A percentile compares a stretch with the other conserved stretches of the same genome.
phyloP scores from a whole-genome alignment of 2,329 filamentous ascomycete genomes.

The Hypoxylon sp. region DNA sequence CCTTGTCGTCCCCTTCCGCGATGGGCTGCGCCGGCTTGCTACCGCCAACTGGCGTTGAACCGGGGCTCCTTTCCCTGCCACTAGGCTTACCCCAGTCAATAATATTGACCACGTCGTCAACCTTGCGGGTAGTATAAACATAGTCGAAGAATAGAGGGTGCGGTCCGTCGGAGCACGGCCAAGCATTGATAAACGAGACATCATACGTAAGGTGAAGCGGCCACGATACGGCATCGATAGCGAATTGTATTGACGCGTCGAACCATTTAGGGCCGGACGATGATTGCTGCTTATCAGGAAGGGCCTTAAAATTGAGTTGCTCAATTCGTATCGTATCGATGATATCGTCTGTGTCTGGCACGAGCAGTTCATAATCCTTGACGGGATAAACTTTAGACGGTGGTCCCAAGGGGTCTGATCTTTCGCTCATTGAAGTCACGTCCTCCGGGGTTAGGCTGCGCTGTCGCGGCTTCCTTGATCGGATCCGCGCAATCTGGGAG shows the following conservation, averaged over 20 bases:
- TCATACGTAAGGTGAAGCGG: constrained; percentile 74
- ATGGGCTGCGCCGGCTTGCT: constrained; percentile 44
- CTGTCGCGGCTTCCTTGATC: constrained; percentile 71
- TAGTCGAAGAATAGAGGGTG: constrained; percentile 83
- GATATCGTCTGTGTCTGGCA: constrained; percentile 69
- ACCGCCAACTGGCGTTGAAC: constrained; percentile 46
- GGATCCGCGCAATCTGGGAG: constrained; percentile 78
- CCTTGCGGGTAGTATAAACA: constrained; percentile 69
- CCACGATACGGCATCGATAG: constrained; percentile 74
- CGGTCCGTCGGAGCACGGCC: constrained; percentile 74
- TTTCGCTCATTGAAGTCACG: constrained; percentile 74
- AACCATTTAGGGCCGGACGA: constrained; percentile 62
- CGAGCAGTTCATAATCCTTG: constrained; percentile 75
- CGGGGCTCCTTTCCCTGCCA: constrained; percentile 43
- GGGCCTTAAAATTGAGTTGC: constrained; percentile 71
- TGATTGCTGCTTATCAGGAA: constrained; percentile 52
- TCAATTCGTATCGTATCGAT: constrained; percentile 79
- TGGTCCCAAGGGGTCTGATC: constrained; percentile 79
- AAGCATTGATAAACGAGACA: constrained; percentile 76
- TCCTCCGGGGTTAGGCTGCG: constrained; percentile 68
- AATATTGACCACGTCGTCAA: constrained; percentile 76
- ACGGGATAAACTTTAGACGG: constrained; percentile 74
- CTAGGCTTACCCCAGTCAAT: constrained; percentile 72
- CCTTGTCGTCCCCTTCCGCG: constrained; percentile 65
- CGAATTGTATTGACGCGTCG: constrained; percentile 74